Conservation (phyloP, 371 early-diverging fungal species). For the Mortierella sp. region DNA sequence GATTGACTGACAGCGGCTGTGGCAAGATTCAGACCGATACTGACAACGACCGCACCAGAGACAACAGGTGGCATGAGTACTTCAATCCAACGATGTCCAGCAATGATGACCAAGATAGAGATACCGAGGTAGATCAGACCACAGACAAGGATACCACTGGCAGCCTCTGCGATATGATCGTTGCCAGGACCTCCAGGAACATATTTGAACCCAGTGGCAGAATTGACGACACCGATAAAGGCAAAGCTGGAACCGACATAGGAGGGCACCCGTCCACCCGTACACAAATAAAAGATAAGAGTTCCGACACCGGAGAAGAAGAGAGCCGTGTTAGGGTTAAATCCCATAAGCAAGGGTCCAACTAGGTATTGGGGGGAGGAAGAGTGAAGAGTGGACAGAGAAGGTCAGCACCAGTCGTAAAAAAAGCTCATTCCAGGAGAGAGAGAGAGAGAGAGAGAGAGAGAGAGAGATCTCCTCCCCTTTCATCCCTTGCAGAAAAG, state of each 20-base stretch:
- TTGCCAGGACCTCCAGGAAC: conserved; percentile 50
- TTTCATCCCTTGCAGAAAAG: too few relatives aligned
- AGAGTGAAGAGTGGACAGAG: too few relatives aligned
- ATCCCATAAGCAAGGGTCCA: conserved; percentile 64
- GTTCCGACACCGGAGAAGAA: conserved; percentile 71
- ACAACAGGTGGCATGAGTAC: conserved; percentile 71
- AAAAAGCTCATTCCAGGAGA: too few relatives aligned
- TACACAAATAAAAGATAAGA: conserved; percentile 62
- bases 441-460: too few relatives aligned
- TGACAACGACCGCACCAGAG: conserved; percentile 66
- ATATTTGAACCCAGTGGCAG: conserved; percentile 61
- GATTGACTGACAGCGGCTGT: conserved; percentile 61
- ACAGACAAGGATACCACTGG: conserved; percentile 64
- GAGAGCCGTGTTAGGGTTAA: conserved; percentile 64
- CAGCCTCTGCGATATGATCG: conserved; percentile 56
- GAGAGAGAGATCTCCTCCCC: background rate
- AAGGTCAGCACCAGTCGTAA: too few relatives aligned
- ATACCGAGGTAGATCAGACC: conserved; percentile 59
- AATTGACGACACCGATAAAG: conserved; percentile 62
- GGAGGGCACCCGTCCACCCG: conserved; percentile 67
- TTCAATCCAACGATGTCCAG: conserved; percentile 65
- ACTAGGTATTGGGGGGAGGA: conserved; percentile 32
- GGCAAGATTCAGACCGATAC: conserved; percentile 66
- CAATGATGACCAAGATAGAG: conserved; percentile 57
- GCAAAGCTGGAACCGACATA: conserved; percentile 69